Evolutionary conservation across 352 stramenopile genomes (phyloP), one percentile per base, ranked within the genome.

Genomic region (Globisporangium spinosum): DNA sequence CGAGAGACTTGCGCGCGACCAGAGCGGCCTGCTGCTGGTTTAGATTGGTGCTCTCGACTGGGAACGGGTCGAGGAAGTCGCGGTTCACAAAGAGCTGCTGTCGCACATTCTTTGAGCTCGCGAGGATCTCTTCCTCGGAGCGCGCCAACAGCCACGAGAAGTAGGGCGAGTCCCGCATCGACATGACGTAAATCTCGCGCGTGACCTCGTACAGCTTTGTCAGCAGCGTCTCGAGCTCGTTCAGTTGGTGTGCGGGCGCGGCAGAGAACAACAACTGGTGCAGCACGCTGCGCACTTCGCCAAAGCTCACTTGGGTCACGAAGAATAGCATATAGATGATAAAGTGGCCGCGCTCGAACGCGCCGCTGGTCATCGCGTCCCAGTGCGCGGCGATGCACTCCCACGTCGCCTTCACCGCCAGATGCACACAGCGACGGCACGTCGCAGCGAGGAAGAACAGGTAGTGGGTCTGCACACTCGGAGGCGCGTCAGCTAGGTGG

Each of bases 281-380:
- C 2, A 90, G 51, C 25, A 86, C 74, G 40, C 73, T 79, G 47
- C 74, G 72, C 58, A 63, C 57, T 38, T 85, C 75, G 1, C 79
- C 77, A 34, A 86, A 85, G 63, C 83, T 89, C 40, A 90, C 73
- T 35, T 89, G 81, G 0, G 79, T 87, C 29, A 85, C 73, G 47
- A 85, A 90, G 64, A 87, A 88, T 10, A 89, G 59, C 76, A 90
- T 89, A 12, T 76, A 66, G 5, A 87, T 72, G 47, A 89, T 86
- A 29, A 69, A 77, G 23, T 84, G 76, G 25, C 77, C 77, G 22
- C 79, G 72, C 15, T 78, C 73, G 29, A 82, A 84, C 22, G 73
- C 65, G 3, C 78, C 75, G 25, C 55, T 73, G 27, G 71, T 65
- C 76, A 86, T 88, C 58, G 77, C 80, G 45, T 89, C 82, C 74